phyloP scores from a whole-genome alignment of 371 early-diverging fungal genomes.

The Chytridium lagenaria region DNA sequence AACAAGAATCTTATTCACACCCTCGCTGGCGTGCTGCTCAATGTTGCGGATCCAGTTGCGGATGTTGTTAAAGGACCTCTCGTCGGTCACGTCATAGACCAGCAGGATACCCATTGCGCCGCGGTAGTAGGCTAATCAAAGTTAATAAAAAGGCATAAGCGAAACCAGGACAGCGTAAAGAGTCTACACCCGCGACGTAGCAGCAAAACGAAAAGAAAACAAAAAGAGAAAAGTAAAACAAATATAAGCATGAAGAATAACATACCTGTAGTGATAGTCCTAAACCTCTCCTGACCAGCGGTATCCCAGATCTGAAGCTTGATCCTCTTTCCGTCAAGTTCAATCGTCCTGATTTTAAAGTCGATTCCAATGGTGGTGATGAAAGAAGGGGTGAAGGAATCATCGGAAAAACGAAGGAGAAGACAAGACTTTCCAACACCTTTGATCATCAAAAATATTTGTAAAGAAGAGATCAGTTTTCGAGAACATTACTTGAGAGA shows the following conservation, averaged over 20 bases:
- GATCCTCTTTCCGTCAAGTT: slow-evolving; percentile 96
- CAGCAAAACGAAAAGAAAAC: slow-evolving; percentile 17
- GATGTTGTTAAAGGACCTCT: slow-evolving; percentile 87
- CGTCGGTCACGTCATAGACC: slow-evolving; percentile 98
- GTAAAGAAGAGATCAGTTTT: too few relatives aligned
- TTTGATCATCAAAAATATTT: slow-evolving; percentile 26
- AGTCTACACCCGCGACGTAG: not conserved
- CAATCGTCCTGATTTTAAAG: slow-evolving; percentile 99
- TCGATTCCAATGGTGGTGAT: slow-evolving; percentile 99
- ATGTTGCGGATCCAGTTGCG: slow-evolving; percentile 97
- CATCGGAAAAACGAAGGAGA: slow-evolving; percentile 97
- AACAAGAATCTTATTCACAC: slow-evolving; percentile 95
- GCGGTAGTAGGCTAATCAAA: slow-evolving; percentile 87
- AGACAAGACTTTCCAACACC: slow-evolving; percentile 99
- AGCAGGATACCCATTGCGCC: slow-evolving; percentile 99
- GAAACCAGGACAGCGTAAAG: not conserved
- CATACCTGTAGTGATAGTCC: slow-evolving; percentile 93
- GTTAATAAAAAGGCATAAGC: slow-evolving; percentile 12
- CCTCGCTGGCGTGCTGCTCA: slow-evolving; percentile 93
- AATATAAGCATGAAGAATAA: too few relatives aligned
- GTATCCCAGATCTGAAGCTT: slow-evolving; percentile 99
- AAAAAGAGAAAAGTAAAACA: too few relatives aligned
- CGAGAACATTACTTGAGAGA: not conserved
- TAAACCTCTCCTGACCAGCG: slow-evolving; percentile 99
- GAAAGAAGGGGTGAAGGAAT: slow-evolving; percentile 97